Evolutionary conservation across 257 asterid genomes (phyloP).

Genomic region (Paulownia fortunei): DNA sequence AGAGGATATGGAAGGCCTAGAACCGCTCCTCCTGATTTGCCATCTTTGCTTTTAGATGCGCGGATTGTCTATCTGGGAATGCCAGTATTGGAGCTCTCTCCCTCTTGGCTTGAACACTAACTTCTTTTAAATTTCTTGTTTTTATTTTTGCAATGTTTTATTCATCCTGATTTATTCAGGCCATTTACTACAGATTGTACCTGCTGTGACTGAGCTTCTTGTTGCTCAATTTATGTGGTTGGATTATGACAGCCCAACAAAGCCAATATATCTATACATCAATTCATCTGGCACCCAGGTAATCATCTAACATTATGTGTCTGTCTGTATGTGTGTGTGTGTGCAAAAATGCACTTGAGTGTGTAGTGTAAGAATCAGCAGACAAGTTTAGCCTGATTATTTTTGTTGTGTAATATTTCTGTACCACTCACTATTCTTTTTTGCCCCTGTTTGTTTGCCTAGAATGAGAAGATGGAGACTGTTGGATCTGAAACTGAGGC

Average conservation of each 20-base stretch:
- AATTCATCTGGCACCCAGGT: constrained; percentile 96
- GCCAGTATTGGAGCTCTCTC: constrained; percentile 68
- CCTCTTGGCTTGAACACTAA: constrained; percentile 16
- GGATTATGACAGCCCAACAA: constrained; percentile 73
- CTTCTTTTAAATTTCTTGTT: constrained; percentile 1
- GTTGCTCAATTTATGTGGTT: constrained; percentile 91
- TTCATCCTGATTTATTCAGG: not conserved
- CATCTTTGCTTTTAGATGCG: constrained; percentile 88
- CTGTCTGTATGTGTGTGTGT: not conserved
- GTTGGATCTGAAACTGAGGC: constrained; percentile 97
- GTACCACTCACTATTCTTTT: not conserved
- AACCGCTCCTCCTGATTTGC: constrained; percentile 94
- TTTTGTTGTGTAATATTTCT: not conserved
- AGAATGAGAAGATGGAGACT: constrained; percentile 82
- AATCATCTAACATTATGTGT: constrained; percentile 24
- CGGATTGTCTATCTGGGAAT: constrained; percentile 93
- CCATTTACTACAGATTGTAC: constrained; percentile 69
- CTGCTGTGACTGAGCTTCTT: constrained; percentile 89
- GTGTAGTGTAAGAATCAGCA: not conserved
- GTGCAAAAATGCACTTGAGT: not conserved
- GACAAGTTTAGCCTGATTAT: not conserved
- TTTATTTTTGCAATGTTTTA: not conserved
- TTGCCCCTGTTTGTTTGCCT: constrained; percentile 25
- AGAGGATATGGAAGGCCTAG: constrained; percentile 74
- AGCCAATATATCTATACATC: constrained; percentile 90